Base-by-base conservation (phyloP, 345 rosid genomes). In the Ricinus communis region DNA sequence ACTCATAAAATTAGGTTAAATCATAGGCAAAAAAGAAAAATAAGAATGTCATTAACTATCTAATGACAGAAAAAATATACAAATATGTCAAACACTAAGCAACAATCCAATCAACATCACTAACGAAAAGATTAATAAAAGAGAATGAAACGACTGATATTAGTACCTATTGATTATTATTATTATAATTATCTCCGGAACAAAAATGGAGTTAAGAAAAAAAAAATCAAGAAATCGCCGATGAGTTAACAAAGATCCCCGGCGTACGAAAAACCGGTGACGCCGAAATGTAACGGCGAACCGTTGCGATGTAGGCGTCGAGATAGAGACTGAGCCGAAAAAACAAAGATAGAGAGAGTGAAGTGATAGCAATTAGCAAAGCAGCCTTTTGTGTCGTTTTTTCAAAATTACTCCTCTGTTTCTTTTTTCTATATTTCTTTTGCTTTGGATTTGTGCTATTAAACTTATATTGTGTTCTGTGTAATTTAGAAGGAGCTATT, bases 291-390 rank as follows among this genome's bases (percentile, higher is more conserved):
- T 16, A 0, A 47, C 70, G 24, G 69, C 60, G 59, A 28, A 67
- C 67, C 77, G 77, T 49, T 66, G 21, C 49, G 77, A 12, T 28
- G 68, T 61, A 68, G 68, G 77, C 69, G 49, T 40, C 19, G 60
- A 19, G 38, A 22, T 68, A 43, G 49, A 68, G 57, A 40, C 60
- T 18, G 70, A 46, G 70, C 30, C 36, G 30, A 27, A 36, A 55
- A 18, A 1, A 65, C 18, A 33, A 21, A 65, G 77, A 40, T 22
- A 33, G 28, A 65, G 77, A 40, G 71, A 33, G 60, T 15, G 56
- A 15, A 3, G 49, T 22, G 15, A 43, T 1, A 22, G 63, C 54
- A 31, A 43, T 43, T 1, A 43, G 52, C 6, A n/a, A n/a, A n/a
- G 61, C 19, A 25, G 13, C 12, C 53, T 40, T n/a, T 11, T 30